Base-by-base conservation (phyloP, 768 basidiomycete species). In the Naematelia encephala region DNA sequence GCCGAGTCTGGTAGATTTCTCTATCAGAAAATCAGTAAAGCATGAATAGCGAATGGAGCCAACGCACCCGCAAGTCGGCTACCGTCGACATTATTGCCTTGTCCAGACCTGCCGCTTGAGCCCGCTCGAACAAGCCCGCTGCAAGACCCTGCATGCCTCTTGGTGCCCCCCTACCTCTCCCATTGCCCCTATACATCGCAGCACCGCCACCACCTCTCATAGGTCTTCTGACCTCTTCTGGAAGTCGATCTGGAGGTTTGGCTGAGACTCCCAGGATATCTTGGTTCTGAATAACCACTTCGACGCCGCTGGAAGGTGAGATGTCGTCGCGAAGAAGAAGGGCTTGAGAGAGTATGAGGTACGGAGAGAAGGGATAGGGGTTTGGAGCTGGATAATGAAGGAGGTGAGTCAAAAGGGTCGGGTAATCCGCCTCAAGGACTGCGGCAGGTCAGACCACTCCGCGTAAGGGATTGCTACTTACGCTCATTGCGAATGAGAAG, bases 381-480 rank as follows among this genome's bases (percentile, higher is more conserved):
- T 81, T 78, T 12, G 82, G 81, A 3, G 84, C 77, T 13, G 94
- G 91, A 77, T 97, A 98, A 55, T 89, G 89, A 34, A 99, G 80
- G 19, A 98, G 82, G 56, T 82, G 80, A 22, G 90, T 91, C 25
- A 99, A 80, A 67, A 96, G 88, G 1, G 82, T 83, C 56, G 86
- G 90, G 75, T 94, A 94, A 76, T 94, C 92, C 12, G 87, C 83
- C 5, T 87, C 83, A 60, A 93, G 85, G 44, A 97, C 92, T 94
- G 69, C 26, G 21, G 56, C 51, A 54, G 43, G 39, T 45, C 23
- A 12, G 26, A 56, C 3, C 48, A 13, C 21, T 16, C 26, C 34
- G 22, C 5, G 21, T 21, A 19, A 25, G 23, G 42, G 22, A 16
- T 19, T 10, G 14, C 11, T 11, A 79, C 90, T 78, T 66, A 91